phyloP scores from a whole-genome alignment of 768 basidiomycete species.

The Tricholoma furcatifolium region DNA sequence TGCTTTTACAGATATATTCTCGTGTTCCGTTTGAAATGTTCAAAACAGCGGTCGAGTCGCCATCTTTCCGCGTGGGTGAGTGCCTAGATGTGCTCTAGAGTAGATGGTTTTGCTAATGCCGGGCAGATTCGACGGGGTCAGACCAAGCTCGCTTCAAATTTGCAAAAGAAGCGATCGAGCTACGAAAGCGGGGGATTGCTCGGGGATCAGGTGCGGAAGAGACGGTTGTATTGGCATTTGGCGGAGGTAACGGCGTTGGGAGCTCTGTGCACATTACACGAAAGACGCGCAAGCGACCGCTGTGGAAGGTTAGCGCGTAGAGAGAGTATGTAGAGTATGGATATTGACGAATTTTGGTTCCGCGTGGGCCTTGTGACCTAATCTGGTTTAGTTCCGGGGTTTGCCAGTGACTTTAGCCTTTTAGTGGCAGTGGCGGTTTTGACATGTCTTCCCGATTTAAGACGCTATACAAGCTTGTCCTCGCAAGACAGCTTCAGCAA shows the following conservation, averaged over 20 bases:
- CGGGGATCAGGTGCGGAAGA: conserved; percentile 76
- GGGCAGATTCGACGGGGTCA: conserved; percentile 48
- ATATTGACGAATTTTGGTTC: conserved; percentile 12
- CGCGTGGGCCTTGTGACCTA: conserved; percentile 26
- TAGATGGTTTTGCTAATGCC: conserved; percentile 17
- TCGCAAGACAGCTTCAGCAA: conserved; percentile 5
- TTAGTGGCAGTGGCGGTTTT: conserved; percentile 38
- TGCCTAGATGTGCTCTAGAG: neutral
- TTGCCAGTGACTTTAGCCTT: conserved; percentile 36
- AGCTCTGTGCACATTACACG: conserved; percentile 87
- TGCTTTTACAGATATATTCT: conserved; percentile 72
- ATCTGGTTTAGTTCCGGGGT: conserved; percentile 29
- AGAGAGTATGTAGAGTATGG: conserved; percentile 19
- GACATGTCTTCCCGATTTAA: conserved; percentile 32
- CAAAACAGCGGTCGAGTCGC: conserved; percentile 78
- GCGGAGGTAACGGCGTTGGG: conserved; percentile 61
- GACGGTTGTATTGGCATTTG: conserved; percentile 90
- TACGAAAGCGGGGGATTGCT: conserved; percentile 76
- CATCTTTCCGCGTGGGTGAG: conserved; percentile 76
- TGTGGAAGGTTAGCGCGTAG: conserved; percentile 82
- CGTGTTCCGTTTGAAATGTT: conserved; percentile 87
- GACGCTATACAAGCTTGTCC: conserved; percentile 7
- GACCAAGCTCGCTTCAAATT: conserved; percentile 90
- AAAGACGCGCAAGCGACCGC: conserved; percentile 80
- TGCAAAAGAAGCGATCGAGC: conserved; percentile 85